phyloP scores from a whole-genome alignment of 1,139 yeast species.

The Petasospora fabianii region DNA sequence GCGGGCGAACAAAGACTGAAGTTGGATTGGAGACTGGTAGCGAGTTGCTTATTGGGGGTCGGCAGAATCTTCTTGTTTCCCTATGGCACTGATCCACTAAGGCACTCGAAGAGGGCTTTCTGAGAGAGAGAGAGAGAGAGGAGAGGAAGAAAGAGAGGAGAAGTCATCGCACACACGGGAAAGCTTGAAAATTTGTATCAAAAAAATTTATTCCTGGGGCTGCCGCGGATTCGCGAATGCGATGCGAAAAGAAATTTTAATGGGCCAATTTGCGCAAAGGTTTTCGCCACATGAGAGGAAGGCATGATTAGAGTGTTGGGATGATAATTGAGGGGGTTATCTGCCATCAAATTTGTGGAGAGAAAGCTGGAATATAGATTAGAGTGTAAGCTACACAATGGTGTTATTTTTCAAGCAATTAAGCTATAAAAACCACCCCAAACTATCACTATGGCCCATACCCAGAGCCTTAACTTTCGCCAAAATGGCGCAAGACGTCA shows the following conservation, averaged over 20 bases:
- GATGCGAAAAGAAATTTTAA: conserved; percentile 6
- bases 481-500: too few species aligned
- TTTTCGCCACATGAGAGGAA: background rate
- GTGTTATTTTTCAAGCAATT: too few species aligned
- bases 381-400: too few species aligned
- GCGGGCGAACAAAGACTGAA: conserved; percentile 2
- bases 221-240: background rate
- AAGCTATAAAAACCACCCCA: too few species aligned
- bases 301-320: too few species aligned
- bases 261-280: conserved; percentile 1
- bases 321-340: too few species aligned
- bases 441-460: too few species aligned
- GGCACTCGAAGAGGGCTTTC: conserved; percentile 27
- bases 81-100: conserved; percentile 15
- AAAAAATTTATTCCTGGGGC: conserved; percentile 7
- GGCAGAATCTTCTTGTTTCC: conserved; percentile 16
- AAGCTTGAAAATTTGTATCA: conserved; percentile 10
- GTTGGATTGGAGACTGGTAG: conserved; percentile 9
- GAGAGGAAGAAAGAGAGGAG: conserved; percentile 22
- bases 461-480: too few species aligned
- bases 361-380: too few species aligned
- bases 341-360: too few species aligned
- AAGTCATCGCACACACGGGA: conserved; percentile 10
- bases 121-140: conserved; percentile 27
- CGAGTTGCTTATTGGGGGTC: conserved; percentile 15